Evolutionary conservation across 805 yeast genomes (phyloP).

Genomic region (Saturnispora ahearnii): DNA sequence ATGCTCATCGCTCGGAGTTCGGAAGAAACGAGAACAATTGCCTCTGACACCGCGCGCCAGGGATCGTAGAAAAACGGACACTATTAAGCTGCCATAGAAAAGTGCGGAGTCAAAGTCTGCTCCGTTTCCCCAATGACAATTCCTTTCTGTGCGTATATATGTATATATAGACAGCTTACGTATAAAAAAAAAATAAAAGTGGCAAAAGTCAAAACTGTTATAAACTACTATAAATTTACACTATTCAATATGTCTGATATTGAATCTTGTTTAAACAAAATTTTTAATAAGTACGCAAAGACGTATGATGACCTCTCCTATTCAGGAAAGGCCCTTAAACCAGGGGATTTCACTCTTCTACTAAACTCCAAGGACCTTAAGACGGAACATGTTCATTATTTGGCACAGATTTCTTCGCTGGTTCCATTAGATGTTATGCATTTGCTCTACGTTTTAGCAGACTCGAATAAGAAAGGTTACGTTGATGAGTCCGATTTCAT

Average conservation of each 20-base stretch:
- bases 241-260: not conserved
- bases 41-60: not conserved
- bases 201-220: no score
- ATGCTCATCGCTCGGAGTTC: no score
- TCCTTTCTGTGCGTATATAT: not conserved
- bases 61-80: not conserved
- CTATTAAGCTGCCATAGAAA: not conserved
- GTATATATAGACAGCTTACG: no score
- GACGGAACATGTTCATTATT: constrained; percentile 9
- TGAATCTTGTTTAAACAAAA: constrained; percentile 11
- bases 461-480: constrained; percentile 59
- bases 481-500: constrained; percentile 53
- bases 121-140: not conserved
- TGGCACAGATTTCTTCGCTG: constrained; percentile 21
- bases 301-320: not conserved
- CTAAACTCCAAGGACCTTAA: constrained; percentile 32
- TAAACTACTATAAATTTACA: not conserved
- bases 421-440: constrained; percentile 54
- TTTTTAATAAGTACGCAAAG: constrained; percentile 36
- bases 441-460: constrained; percentile 74
- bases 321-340: constrained; percentile 10
- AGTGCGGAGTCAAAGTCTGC: not conserved
- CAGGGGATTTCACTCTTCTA: constrained; percentile 35
- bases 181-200: no score
- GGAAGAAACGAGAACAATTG: no score